A percentile compares a stretch with the other conserved stretches of the same genome.
phyloP scores from a whole-genome alignment of 352 stramenopile species.

The Globisporangium viniferum region DNA sequence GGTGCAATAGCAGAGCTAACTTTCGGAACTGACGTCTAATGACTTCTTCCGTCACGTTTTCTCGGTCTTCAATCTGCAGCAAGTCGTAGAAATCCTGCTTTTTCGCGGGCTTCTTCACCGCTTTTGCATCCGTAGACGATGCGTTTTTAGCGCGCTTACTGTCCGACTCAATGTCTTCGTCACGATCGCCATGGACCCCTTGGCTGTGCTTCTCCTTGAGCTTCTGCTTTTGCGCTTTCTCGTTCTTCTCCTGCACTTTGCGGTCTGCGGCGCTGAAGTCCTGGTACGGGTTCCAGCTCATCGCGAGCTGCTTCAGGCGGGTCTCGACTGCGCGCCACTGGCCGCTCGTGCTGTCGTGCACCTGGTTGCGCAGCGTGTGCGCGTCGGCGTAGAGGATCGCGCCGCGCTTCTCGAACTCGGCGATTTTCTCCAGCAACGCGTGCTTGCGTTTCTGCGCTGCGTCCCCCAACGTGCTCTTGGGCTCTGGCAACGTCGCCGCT shows the following conservation, averaged over 20 bases:
- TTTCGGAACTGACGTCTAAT: slow-evolving; percentile 71
- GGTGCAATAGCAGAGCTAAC: slow-evolving; percentile 58
- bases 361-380: slow-evolving; percentile 60
- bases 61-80: slow-evolving; percentile 30
- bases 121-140: neutral
- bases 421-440: slow-evolving; percentile 58
- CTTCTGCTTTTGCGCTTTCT: slow-evolving; percentile 15
- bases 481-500: neutral
- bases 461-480: neutral
- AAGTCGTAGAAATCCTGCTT: slow-evolving; percentile 72
- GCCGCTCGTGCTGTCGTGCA: slow-evolving; percentile 59
- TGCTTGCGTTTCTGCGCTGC: slow-evolving; percentile 19
- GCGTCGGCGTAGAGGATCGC: slow-evolving; percentile 57
- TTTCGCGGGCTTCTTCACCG: slow-evolving; percentile 22
- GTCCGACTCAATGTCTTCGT: neutral
- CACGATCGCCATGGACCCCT: neutral
- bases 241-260: slow-evolving; percentile 11
- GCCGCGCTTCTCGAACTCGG: slow-evolving; percentile 43
- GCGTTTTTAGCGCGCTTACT: neutral
- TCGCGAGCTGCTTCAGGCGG: slow-evolving; percentile 52
- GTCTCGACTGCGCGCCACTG: slow-evolving; percentile 56
- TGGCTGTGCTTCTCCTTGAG: neutral
- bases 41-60: slow-evolving; percentile 30
- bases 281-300: slow-evolving; percentile 80
- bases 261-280: slow-evolving; percentile 29